Conservation (phyloP, 768 basidiomycete genomes). For the Astraeus odoratus region DNA sequence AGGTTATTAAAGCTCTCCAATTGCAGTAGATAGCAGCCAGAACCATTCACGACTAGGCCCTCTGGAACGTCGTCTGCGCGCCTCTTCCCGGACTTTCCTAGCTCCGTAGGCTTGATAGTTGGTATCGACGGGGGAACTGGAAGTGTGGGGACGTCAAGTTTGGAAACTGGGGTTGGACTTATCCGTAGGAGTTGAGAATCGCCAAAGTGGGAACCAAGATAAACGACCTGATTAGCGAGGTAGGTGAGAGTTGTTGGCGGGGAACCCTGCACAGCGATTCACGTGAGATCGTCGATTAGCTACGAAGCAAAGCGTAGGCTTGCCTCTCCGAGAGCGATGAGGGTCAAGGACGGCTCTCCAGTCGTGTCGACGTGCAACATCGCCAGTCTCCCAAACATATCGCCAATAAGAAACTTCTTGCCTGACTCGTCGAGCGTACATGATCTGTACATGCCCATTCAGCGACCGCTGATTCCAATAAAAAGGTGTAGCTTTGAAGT, state of each 20-base stretch:
- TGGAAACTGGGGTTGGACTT: constrained; percentile 35
- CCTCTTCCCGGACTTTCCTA: constrained; percentile 35
- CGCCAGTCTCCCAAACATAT: constrained; percentile 63
- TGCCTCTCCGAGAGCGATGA: constrained; percentile 71
- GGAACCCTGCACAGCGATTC: constrained; percentile 44
- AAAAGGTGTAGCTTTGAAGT: constrained; percentile 17
- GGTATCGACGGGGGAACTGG: constrained; percentile 44
- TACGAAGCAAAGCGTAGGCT: constrained; percentile 4
- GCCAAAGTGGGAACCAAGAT: constrained; percentile 75
- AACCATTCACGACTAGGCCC: constrained; percentile 44
- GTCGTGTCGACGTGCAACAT: constrained; percentile 51
- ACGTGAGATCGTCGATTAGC: constrained; percentile 4
- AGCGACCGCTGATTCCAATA: not conserved
- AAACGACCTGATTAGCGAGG: constrained; percentile 62
- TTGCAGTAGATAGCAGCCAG: constrained; percentile 53
- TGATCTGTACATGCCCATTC: constrained; percentile 32
- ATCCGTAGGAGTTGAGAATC: constrained; percentile 75
- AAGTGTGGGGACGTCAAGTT: constrained; percentile 37
- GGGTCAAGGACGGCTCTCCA: constrained; percentile 33
- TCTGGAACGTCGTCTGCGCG: constrained; percentile 19
- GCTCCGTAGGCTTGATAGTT: constrained; percentile 31
- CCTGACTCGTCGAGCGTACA: constrained; percentile 42
- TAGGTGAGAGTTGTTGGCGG: constrained; percentile 67
- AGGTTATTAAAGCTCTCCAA: constrained; percentile 67
- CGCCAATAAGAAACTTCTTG: constrained; percentile 54